Conservation (phyloP, 495 filamentous ascomycete genomes). For the Talaromyces adpressus region DNA sequence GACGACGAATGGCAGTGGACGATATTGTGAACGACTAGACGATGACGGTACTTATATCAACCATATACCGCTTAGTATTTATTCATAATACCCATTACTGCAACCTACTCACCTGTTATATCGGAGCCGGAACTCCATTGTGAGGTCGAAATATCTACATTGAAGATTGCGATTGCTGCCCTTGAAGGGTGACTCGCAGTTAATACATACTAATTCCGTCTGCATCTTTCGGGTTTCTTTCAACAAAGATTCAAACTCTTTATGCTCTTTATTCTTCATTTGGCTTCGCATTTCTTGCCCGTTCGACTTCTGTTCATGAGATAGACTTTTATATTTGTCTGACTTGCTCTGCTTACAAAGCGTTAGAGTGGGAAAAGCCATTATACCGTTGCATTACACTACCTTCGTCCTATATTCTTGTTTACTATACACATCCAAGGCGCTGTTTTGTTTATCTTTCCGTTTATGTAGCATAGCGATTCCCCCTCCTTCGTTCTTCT, state of each 20-base stretch:
- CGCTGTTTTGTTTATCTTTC: neutral
- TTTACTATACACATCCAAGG: neutral
- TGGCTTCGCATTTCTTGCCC: neutral
- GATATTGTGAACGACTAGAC: slow-evolving; percentile 42
- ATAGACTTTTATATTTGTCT: neutral
- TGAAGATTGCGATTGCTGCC: neutral
- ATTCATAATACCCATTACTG: neutral
- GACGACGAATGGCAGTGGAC: slow-evolving; percentile 56
- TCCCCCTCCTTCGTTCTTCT: neutral
- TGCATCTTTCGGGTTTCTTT: neutral
- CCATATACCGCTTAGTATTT: neutral
- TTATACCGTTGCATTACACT: neutral
- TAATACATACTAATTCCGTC: neutral
- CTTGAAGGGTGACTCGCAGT: neutral
- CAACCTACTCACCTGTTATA: neutral
- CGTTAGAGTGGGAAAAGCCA: neutral
- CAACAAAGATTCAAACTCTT: neutral
- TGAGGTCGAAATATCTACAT: neutral
- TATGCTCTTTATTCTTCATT: neutral
- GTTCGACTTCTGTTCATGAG: neutral
- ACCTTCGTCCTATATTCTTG: neutral
- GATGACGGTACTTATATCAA: neutral
- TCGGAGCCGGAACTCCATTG: slow-evolving; percentile 3
- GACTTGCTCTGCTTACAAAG: neutral
- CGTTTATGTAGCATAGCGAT: neutral